phyloP scores from a whole-genome alignment of 352 stramenopile species.

The Phytophthora aleatoria region DNA sequence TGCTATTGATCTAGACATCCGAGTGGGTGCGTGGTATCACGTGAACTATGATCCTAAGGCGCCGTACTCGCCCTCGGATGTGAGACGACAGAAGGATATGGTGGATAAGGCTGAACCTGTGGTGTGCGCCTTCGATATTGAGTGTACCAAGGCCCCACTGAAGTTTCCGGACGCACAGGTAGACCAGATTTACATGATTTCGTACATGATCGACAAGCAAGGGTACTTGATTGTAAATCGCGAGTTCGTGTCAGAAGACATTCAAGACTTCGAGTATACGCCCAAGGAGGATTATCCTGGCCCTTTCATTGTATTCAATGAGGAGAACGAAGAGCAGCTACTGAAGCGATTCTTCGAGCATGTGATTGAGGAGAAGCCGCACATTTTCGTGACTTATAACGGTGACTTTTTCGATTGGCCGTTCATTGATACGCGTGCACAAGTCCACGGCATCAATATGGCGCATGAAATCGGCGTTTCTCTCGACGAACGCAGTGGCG shows the following conservation, averaged over 20 bases:
- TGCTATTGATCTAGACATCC: constrained; percentile 96
- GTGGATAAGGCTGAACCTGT: constrained; percentile 93
- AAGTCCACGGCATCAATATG: constrained; percentile 93
- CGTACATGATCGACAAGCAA: constrained; percentile 97
- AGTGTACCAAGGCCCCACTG: constrained; percentile 98
- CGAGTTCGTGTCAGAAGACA: constrained; percentile 96
- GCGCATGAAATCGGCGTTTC: constrained; percentile 86
- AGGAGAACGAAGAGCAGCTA: constrained; percentile 82
- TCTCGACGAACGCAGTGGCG: constrained; percentile 71
- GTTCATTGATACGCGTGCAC: constrained; percentile 95
- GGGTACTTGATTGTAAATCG: constrained; percentile 98
- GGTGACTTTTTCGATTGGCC: constrained; percentile 99
- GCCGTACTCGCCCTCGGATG: constrained; percentile 56
- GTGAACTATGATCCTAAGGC: constrained; percentile 83
- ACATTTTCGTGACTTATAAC: constrained; percentile 99
- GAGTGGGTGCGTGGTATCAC: constrained; percentile 97
- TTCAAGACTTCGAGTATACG: constrained; percentile 99
- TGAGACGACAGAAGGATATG: constrained; percentile 81
- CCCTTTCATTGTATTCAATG: constrained; percentile 98
- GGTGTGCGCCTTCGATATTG: constrained; percentile 99
- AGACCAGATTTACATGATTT: constrained; percentile 98
- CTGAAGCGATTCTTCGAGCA: constrained; percentile 92
- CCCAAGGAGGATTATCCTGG: constrained; percentile 91
- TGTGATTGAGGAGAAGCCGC: constrained; percentile 91
- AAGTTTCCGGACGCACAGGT: constrained; percentile 98